Evolutionary conservation across 257 asterid species (phyloP).

Genomic region (Cruciata laevipes): DNA sequence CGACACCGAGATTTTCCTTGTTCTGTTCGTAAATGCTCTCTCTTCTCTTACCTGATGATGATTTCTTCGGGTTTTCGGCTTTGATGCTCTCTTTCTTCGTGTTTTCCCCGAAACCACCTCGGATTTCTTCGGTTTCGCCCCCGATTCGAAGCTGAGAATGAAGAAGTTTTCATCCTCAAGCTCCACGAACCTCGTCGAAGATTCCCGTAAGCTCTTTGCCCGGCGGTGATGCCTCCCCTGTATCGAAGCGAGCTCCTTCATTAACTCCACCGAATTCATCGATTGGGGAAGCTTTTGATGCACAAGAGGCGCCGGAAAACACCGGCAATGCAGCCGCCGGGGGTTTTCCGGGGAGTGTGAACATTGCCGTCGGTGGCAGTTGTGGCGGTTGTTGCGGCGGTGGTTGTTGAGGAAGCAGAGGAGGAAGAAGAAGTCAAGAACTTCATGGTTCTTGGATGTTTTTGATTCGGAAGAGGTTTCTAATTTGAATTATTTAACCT

Average conservation of each 20-base stretch:
- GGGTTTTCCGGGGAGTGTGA: constrained; percentile 17
- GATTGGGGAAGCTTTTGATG: constrained; percentile 29
- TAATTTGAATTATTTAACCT: constrained; percentile 9
- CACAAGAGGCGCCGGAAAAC: constrained; percentile 61
- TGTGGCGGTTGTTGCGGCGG: constrained; percentile 6
- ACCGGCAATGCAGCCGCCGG: constrained; percentile 36
- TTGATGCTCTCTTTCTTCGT: constrained; percentile 8
- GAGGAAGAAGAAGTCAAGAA: constrained; percentile 31
- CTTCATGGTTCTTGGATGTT: constrained; percentile 27
- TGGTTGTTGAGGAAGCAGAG: constrained; percentile 17
- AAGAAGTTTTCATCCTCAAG: constrained; percentile 60
- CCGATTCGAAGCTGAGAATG: constrained; percentile 64
- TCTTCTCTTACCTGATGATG: constrained; percentile 20
- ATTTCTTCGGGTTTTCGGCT: constrained; percentile 15
- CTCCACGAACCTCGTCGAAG: constrained; percentile 34
- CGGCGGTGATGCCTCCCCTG: constrained; percentile 21
- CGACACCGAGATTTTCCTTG: constrained; percentile 31
- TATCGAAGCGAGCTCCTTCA: constrained; percentile 22
- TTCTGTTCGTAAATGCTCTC: constrained; percentile 16
- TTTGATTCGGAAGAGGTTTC: neutral
- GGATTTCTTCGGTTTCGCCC: constrained; percentile 16
- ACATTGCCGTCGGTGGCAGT: neutral
- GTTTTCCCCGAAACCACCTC: constrained; percentile 9
- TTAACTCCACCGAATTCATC: constrained; percentile 19
- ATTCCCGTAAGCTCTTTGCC: constrained; percentile 27